These are phyloP conservation scores for Helianthus tuberosus DNA, from an alignment of 129 eudicot genomes.

Conservation along the genomic window DNA sequence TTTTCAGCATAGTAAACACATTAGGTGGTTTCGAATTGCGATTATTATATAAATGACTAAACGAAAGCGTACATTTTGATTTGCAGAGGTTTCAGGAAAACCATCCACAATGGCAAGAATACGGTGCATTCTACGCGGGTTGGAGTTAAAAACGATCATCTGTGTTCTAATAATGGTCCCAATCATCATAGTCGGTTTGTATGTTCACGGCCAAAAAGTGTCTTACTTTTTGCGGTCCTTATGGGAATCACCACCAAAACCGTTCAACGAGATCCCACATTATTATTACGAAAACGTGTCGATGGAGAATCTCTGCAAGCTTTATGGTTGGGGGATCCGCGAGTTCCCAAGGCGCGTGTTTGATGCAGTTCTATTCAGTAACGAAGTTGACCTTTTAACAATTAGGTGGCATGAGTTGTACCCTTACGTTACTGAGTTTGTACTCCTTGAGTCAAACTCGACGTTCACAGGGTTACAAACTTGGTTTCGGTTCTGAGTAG, in stretches of 20 bases:
- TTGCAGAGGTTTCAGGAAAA: conserved; percentile 51
- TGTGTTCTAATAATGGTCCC: conserved; percentile 49
- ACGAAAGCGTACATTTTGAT: not conserved
- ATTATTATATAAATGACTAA: not conserved
- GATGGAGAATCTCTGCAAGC: conserved; percentile 71
- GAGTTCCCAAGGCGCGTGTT: conserved; percentile 73
- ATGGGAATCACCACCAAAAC: conserved; percentile 81
- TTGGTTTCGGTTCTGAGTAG: too few relatives aligned
- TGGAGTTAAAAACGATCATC: conserved; percentile 53
- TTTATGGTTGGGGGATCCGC: conserved; percentile 72
- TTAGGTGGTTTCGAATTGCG: not conserved
- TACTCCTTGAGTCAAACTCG: conserved; percentile 75
- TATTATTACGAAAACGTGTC: conserved; percentile 62
- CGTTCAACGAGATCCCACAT: conserved; percentile 39
- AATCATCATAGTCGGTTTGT: conserved; percentile 24
- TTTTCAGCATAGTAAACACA: not conserved
- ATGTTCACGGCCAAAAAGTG: conserved; percentile 60
- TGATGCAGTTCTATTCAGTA: conserved; percentile 80
- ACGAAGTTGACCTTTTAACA: conserved; percentile 65
- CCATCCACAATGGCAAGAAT: conserved; percentile 44
- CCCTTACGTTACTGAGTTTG: conserved; percentile 54
- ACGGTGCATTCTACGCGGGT: conserved; percentile 43
- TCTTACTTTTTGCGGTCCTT: conserved; percentile 33
- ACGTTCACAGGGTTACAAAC: conserved; percentile 70
- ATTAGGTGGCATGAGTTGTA: conserved; percentile 51